Conservation (phyloP, 179 eudicot species). For the Vitellaria paradoxa region DNA sequence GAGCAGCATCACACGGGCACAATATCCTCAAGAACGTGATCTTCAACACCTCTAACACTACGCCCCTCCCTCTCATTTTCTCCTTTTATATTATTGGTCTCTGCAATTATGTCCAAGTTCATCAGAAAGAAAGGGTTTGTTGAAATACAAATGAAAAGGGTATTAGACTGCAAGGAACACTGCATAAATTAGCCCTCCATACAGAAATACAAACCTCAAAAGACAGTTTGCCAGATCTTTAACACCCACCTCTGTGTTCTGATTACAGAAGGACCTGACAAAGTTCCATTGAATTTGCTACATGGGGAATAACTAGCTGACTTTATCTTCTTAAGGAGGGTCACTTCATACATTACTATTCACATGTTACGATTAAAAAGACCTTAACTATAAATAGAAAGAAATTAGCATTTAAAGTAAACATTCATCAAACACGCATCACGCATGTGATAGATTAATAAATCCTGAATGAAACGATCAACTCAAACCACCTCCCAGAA, state of each 20-base stretch:
- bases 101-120: neutral
- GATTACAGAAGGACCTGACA: neutral
- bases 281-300: neutral
- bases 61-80: too few relatives aligned
- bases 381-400: neutral
- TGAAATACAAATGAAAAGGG: neutral
- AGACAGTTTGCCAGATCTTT: neutral
- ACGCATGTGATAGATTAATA: neutral
- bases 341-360: neutral
- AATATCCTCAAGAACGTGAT: neutral
- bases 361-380: neutral
- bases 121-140: neutral
- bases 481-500: neutral
- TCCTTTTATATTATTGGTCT: too few relatives aligned
- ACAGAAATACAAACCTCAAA: neutral
- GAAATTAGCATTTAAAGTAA: neutral
- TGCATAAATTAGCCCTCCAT: conserved; percentile 3
- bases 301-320: neutral
- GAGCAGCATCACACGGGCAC: neutral
- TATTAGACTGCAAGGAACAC: neutral
- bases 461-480: neutral
- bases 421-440: neutral
- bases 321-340: neutral
- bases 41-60: too few relatives aligned
- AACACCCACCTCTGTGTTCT: neutral